Evolutionary conservation across 352 stramenopile genomes (phyloP), one percentile per base, ranked within the genome.

Genomic region (Pythium apleroticum): DNA sequence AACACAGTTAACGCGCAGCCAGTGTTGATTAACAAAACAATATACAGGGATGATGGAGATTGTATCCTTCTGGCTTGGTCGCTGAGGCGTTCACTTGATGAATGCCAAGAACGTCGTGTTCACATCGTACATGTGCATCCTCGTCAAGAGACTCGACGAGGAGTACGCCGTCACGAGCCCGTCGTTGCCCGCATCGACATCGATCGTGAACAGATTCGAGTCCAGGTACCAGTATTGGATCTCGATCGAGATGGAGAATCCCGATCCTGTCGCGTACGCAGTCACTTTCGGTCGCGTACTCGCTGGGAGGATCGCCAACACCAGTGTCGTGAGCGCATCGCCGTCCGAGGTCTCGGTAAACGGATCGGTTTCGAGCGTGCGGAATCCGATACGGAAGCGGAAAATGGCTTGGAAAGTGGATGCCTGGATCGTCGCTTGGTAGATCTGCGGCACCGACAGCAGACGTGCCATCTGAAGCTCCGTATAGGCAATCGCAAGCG

Each of bases 1-100:
- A 81, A 57, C 65, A 76, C n/a, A 33, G 30, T 33, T 71, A 85
- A 57, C 57, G 71, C 35, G 50, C 76, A 14, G 30, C 30, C 4
- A 33, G 30, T 9, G 30, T 9, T 33, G 4, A 33, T 33, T 9
- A 33, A 33, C 30, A 33, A 4, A 9, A 33, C 30, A 33, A 9
- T 33, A 33, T 4, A 33, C 30, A 39, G 33, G 4, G 15, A n/a
- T n/a, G n/a, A n/a, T n/a, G n/a, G n/a, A n/a, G n/a, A n/a, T n/a
- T n/a, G n/a, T n/a, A n/a, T n/a, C n/a, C n/a, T n/a, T n/a, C n/a
- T n/a, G n/a, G n/a, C n/a, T n/a, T n/a, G n/a, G n/a, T n/a, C n/a
- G n/a, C n/a, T n/a, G n/a, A n/a, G n/a, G n/a, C n/a, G 33, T 4
- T 39, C 33, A 39, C 33, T 15, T 39, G 33, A 17, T 11, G 33